phyloP scores from a whole-genome alignment of 345 rosid genomes.

The Crucihimalaya himalaica region DNA sequence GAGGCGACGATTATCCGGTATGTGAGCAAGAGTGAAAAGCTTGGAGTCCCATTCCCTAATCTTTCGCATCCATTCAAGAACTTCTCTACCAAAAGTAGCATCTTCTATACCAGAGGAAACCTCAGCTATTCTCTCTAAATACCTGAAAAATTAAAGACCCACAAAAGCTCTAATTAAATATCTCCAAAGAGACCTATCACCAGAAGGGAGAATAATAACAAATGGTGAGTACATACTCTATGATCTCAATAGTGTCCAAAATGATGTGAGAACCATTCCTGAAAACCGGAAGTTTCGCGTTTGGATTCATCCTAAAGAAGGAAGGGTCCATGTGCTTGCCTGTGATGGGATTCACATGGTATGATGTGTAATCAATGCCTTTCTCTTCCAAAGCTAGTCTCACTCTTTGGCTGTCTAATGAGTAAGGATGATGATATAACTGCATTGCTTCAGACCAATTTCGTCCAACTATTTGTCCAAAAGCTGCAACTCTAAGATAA shows the following conservation, averaged over 20 bases:
- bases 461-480: background rate
- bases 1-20: conserved; percentile 59
- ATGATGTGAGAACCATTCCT: conserved; percentile 74
- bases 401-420: conserved; percentile 86
- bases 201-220: background rate
- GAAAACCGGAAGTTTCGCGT: conserved; percentile 78
- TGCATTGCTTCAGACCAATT: conserved; percentile 57
- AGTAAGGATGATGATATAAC: conserved; percentile 89
- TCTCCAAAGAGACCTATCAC: background rate
- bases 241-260: conserved; percentile 73
- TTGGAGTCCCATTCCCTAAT: conserved; percentile 77
- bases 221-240: conserved; percentile 58
- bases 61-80: conserved; percentile 73
- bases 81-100: conserved; percentile 51
- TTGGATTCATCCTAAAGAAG: conserved; percentile 75
- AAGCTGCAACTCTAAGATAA: conserved; percentile 8
- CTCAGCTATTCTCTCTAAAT: conserved; percentile 70
- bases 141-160: conserved; percentile 46
- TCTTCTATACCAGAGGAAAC: conserved; percentile 56
- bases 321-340: conserved; percentile 84
- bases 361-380: conserved; percentile 86
- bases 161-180: background rate
- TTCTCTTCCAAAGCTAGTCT: conserved; percentile 89
- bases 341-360: conserved; percentile 77
- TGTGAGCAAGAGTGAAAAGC: conserved; percentile 65